A percentile compares a stretch with the other conserved stretches of the same genome.
phyloP scores from a whole-genome alignment of 768 basidiomycete genomes.

The Chalciporus chontae region DNA sequence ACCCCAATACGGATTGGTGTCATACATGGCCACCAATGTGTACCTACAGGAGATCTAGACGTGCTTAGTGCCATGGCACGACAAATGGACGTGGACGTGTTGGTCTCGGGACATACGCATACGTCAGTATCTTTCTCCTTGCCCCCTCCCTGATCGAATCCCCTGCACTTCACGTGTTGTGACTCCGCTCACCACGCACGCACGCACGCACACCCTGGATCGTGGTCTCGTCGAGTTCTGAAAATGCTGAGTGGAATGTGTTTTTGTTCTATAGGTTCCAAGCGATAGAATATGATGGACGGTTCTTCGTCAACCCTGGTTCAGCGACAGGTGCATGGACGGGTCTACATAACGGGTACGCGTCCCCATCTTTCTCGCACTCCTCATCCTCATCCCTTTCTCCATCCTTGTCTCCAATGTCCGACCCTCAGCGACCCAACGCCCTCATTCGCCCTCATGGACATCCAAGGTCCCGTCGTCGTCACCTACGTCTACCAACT shows the following conservation, averaged over 20 bases:
- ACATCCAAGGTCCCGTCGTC: conserved; percentile 94
- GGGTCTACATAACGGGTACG: conserved; percentile 36
- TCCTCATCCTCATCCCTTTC: neutral
- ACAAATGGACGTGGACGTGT: conserved; percentile 97
- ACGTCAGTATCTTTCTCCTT: conserved; percentile 49
- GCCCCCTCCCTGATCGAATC: too few species aligned
- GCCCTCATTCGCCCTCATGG: conserved; percentile 96
- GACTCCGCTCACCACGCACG: too few species aligned
- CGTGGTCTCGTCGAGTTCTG: neutral
- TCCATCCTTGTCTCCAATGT: neutral
- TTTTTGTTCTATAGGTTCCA: conserved; percentile 62
- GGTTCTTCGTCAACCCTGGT: conserved; percentile 96
- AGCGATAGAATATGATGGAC: conserved; percentile 84
- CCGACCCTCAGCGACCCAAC: conserved; percentile 62
- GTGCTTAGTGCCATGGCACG: conserved; percentile 84
- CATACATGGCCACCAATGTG: conserved; percentile 90
- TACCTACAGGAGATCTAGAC: conserved; percentile 90
- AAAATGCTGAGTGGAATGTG: neutral
- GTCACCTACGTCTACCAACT: conserved; percentile 97
- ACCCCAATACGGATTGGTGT: conserved; percentile 87
- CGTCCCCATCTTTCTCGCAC: neutral
- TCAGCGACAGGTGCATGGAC: conserved; percentile 95
- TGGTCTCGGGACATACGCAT: conserved; percentile 92
- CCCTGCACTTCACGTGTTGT: too few species aligned
- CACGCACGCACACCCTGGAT: neutral